Base-by-base conservation (phyloP, 768 basidiomycete species). In the Pleurotus citrinopileatus region DNA sequence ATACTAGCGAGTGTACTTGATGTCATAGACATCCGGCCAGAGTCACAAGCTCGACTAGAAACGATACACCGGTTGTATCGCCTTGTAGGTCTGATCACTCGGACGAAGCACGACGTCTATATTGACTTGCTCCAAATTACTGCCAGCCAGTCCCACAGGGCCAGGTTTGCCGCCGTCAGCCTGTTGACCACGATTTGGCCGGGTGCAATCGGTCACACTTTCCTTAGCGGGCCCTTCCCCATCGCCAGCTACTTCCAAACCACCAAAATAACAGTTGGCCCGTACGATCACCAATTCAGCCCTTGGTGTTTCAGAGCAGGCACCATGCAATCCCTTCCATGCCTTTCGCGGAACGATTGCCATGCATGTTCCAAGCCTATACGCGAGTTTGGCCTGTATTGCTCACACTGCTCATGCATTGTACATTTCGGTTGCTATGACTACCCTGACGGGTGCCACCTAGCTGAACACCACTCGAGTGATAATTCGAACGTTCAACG, bases 381-480 rank as follows among this genome's bases (percentile, higher is more conserved):
- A 40, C 63, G 66, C 37, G 89, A 84, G n/a, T 89, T 88, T 61
- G 87, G 84, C 4, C 70, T 94, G 4, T 66, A 84, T 9, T 93
- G 91, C 61, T 77, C 86, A 0, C 76, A 85, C 45, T 91, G 91
- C 67, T 73, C 79, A 64, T 86, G 82, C 55, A 69, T 75, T 1
- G 80, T 89, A 5, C 91, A 94, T 66, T 81, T 90, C 55, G 82
- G 85, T 58, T 94, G 91, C 70, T 91, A 90, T 60, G 83, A 89
- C 59, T 75, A 83, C 55, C 80, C 83, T 4, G 79, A 80, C 45
- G 89, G 87, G 22, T 84, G 78, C 58, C 73, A 79, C 54, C 66
- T 82, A 54, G 64, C 77, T 4, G 77, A 85, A 57, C 88, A 88
- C 58, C 63, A 72, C 17, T 66, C 75, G 57, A 60, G 68, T 15